Evolutionary conservation across 331 rosid species (phyloP), one percentile per base, ranked within the genome.

Genomic region (Pyracantha coccinea): DNA sequence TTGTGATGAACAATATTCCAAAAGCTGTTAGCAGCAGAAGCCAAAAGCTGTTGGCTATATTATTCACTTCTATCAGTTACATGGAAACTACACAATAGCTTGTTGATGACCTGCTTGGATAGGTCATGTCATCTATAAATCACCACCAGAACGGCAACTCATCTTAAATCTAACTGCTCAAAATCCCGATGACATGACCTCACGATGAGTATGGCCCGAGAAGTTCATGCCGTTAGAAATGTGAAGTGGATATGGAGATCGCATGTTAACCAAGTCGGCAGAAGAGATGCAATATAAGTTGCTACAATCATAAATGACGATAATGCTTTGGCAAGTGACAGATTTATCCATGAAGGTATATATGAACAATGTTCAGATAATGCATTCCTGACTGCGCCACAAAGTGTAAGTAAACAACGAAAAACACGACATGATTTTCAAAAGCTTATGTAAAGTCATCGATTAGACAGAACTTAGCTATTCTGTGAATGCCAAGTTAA

Each of bases 401-500:
- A 72, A 8, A 64, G 2, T 7, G 54, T 4, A 7, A 35, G 0
- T 50, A 11, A 35, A 32, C 53, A 23, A 15, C 3, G 11, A 38
- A 72, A 58, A 17, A 29, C 35, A 31, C 17, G 16, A 53, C 19
- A 72, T 14, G 17, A 15, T 59, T 35, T 33, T 23, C 29, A 9
- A 65, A 72, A 72, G 25, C 76, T 58, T 38, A 58, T 35, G 38
- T 66, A 57, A 31, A 23, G 55, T 58, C 68, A 72, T 35, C 3
- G 24, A 63, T 29, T 1, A 17, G 24, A 63, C 68, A 63, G 11
- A 59, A 23, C 68, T 72, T 58, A 23, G 38, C 41, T 72, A 14
- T 38, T 35, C 68, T 4, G 2, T 35, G 35, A 72, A 35, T 24
- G 76, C 68, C 76, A 72, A 35, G 76, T 72, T 33, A 55, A 57